phyloP scores from a whole-genome alignment of 2,329 filamentous ascomycete species.

The Aspergillus sp. region DNA sequence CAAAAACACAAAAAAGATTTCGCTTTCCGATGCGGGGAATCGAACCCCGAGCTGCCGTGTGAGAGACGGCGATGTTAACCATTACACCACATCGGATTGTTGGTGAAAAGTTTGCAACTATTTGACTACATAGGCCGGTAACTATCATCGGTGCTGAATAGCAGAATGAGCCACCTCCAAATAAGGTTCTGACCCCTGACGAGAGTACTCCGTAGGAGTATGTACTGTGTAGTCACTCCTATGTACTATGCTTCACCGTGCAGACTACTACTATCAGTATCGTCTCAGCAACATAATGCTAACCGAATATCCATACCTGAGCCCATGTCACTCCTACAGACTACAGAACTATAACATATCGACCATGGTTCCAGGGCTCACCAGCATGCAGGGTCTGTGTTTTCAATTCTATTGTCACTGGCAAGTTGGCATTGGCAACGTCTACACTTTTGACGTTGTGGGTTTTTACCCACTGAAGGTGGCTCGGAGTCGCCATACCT shows the following conservation, averaged over 20 bases:
- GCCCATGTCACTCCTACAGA: too few relatives aligned
- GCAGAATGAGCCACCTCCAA: background rate
- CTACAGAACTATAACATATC: too few relatives aligned
- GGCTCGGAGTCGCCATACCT: background rate
- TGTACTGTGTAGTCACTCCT: too few relatives aligned
- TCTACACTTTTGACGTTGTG: too few relatives aligned
- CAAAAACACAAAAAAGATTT: conserved; percentile 4
- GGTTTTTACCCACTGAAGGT: background rate
- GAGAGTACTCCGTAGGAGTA: too few relatives aligned
- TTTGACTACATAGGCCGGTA: background rate
- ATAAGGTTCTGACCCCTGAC: background rate
- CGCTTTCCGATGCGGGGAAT: conserved; percentile 23
- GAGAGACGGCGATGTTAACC: conserved; percentile 27
- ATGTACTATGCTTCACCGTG: too few relatives aligned
- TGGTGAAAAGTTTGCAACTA: background rate
- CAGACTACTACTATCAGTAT: too few relatives aligned
- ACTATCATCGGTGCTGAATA: too few relatives aligned
- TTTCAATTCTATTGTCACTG: too few relatives aligned
- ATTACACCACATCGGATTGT: conserved; percentile 23
- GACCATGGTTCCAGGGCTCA: background rate
- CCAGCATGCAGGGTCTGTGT: background rate
- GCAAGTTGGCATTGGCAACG: too few relatives aligned
- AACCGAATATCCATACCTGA: too few relatives aligned
- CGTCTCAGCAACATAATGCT: too few relatives aligned
- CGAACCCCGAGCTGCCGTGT: conserved; percentile 29